These are phyloP conservation scores for Candida gigantensis DNA, from an alignment of 1,139 yeast genomes.

Conservation along the genomic window DNA sequence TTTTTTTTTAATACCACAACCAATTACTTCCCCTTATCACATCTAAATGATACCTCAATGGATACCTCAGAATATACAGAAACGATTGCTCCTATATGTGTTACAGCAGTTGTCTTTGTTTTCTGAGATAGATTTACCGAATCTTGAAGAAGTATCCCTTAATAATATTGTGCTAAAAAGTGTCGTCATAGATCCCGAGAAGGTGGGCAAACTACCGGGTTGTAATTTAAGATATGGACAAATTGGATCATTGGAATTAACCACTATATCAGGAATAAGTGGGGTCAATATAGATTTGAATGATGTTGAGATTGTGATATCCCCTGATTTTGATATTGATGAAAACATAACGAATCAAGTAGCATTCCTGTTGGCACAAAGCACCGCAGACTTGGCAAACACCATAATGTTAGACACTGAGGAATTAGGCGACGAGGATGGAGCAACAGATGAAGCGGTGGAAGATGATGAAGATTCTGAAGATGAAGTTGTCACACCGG, in stretches of 20 bases:
- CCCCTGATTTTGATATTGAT: conserved; percentile 42
- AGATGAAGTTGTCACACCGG: conserved; percentile 12
- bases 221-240: conserved; percentile 63
- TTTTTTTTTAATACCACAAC: not conserved
- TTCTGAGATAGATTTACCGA: conserved; percentile 78
- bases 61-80: conserved; percentile 84
- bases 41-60: conserved; percentile 61
- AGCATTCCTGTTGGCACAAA: conserved; percentile 55
- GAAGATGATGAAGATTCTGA: conserved; percentile 18
- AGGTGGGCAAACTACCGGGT: conserved; percentile 65
- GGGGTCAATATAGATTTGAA: conserved; percentile 66
- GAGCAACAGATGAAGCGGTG: conserved; percentile 16
- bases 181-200: conserved; percentile 72
- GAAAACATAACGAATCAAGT: conserved; percentile 29
- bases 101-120: conserved; percentile 81
- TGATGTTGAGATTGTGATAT: conserved; percentile 58
- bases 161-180: conserved; percentile 56
- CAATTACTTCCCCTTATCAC: conserved; percentile 1
- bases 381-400: conserved; percentile 65
- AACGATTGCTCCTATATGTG: conserved; percentile 74
- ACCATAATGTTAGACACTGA: conserved; percentile 48
- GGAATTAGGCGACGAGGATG: conserved; percentile 19
- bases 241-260: conserved; percentile 52
- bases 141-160: conserved; percentile 73
- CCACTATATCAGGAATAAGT: conserved; percentile 34